Conservation (phyloP, 306 rosid genomes). For the Erythrophleum fordii region DNA sequence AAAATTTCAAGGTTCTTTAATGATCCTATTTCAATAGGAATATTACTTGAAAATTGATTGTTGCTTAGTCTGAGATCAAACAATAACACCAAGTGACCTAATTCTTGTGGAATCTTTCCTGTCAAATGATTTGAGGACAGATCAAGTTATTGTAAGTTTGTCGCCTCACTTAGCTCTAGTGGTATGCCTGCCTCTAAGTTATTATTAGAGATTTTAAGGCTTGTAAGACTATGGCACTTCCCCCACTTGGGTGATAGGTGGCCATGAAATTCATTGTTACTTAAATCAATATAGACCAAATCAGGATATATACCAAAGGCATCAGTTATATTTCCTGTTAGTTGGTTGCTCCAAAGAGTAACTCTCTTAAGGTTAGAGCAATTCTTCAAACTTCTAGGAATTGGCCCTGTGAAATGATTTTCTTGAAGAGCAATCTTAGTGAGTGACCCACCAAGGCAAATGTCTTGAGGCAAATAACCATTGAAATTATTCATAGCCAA, state of each 20-base stretch:
- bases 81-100: background rate
- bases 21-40: background rate
- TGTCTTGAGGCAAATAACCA: background rate
- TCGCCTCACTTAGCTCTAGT: background rate
- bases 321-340: conserved; percentile 27
- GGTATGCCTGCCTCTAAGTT: background rate
- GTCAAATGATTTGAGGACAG: conserved; percentile 28
- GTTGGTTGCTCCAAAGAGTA: conserved; percentile 21
- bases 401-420: background rate
- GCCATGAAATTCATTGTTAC: conserved; percentile 6
- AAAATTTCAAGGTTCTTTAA: background rate
- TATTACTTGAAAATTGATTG: conserved; percentile 6
- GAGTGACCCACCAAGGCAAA: background rate
- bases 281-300: conserved; percentile 12
- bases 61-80: background rate
- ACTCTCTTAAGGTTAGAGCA: background rate
- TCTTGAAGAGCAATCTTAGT: background rate
- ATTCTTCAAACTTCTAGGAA: background rate
- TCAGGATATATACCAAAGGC: conserved; percentile 26
- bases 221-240: background rate
- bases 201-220: background rate
- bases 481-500: background rate
- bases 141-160: conserved; percentile 14
- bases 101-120: conserved; percentile 39
- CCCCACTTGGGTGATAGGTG: background rate